A percentile compares a stretch with the other conserved stretches of the same genome.
Conservation (phyloP, 1,284 basidiomycete species). For the Marasmius oreades region DNA sequence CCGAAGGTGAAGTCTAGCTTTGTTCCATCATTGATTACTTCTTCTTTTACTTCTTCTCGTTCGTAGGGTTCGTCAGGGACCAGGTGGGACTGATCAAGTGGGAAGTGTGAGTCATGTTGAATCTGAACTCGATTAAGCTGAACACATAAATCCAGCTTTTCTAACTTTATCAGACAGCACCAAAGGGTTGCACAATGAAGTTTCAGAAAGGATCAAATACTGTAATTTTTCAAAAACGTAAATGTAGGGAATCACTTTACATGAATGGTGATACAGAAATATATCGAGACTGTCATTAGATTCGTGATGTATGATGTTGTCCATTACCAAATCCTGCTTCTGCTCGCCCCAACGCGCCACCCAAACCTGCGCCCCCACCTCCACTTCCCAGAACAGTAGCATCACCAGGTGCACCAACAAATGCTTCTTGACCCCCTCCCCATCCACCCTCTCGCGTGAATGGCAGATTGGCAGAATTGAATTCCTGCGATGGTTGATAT, state of each 20-base stretch:
- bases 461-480: constrained; percentile 29
- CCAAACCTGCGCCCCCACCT: constrained; percentile 10
- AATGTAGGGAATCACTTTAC: too few relatives aligned
- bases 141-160: background rate
- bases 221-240: too few relatives aligned
- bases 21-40: constrained; percentile 8
- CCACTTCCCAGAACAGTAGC: constrained; percentile 24
- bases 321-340: background rate
- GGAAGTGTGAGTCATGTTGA: background rate
- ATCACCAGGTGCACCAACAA: constrained; percentile 34
- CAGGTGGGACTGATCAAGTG: constrained; percentile 62
- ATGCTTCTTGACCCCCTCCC: constrained; percentile 32
- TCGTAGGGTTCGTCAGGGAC: constrained; percentile 52
- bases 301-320: background rate
- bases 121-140: background rate
- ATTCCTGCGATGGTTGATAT: constrained; percentile 26
- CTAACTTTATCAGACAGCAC: too few relatives aligned
- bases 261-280: too few relatives aligned
- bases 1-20: constrained; percentile 41
- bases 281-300: background rate
- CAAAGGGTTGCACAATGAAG: too few relatives aligned
- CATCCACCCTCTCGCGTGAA: constrained; percentile 44
- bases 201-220: too few relatives aligned
- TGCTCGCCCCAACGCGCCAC: constrained; percentile 3
- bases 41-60: background rate